Conservation (phyloP, 2,329 filamentous ascomycete species). For the Septoria petroselini region DNA sequence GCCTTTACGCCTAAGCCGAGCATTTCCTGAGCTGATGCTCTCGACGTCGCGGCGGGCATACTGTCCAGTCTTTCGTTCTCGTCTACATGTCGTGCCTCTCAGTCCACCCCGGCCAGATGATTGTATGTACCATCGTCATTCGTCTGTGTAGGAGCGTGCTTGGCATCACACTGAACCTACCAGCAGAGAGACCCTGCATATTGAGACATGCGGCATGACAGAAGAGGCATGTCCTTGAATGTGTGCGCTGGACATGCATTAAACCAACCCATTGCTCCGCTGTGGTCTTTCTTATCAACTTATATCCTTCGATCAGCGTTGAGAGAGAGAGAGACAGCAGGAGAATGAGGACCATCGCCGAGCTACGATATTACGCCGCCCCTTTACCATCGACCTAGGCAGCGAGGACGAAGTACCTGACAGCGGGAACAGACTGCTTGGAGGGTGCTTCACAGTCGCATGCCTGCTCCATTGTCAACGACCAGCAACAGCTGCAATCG, state of each 20-base stretch:
- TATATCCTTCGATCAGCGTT: neutral
- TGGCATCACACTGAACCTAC: neutral
- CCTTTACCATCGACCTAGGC: slow-evolving; percentile 1
- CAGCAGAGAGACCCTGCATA: neutral
- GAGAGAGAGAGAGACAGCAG: neutral
- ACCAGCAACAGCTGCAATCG: too few species aligned
- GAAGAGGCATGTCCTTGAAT: slow-evolving; percentile 3
- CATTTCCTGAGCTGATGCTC: neutral
- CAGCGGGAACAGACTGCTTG: too few species aligned
- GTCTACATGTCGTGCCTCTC: too few species aligned
- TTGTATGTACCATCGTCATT: too few species aligned
- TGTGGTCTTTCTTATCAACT: neutral
- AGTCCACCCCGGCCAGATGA: too few species aligned
- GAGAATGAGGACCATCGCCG: slow-evolving; percentile 5
- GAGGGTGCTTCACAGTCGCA: neutral
- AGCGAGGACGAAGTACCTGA: too few species aligned
- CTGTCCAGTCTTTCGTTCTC: too few species aligned
- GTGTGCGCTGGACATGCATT: slow-evolving; percentile 13
- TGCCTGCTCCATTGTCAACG: too few species aligned
- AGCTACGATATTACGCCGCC: slow-evolving; percentile 13
- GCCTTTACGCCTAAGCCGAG: neutral
- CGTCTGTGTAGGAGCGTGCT: neutral
- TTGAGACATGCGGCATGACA: neutral
- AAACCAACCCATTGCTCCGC: slow-evolving; percentile 8
- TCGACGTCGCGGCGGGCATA: too few species aligned